Percentiles rank a stretch among this genome's conserved stretches.
Evolutionary conservation across 176 grass and related monocot genomes (phyloP).

Genomic region (Juncus inflexus): DNA sequence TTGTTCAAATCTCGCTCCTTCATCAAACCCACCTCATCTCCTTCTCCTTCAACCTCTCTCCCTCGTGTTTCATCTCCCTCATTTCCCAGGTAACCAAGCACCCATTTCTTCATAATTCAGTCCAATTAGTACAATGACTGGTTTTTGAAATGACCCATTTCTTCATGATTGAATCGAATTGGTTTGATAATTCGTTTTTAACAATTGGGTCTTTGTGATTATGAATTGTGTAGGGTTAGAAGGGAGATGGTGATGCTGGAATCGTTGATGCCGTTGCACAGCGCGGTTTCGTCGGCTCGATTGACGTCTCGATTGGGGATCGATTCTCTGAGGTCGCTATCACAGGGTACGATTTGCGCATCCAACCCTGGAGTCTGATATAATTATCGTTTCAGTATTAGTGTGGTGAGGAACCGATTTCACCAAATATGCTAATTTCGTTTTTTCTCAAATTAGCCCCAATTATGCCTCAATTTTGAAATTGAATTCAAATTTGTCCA

Average conservation of each 20-base stretch:
- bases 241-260: slow-evolving; percentile 37
- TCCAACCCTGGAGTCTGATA: slow-evolving; percentile 98
- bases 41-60: slow-evolving; percentile 30
- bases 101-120: no score
- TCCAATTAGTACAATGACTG: no score
- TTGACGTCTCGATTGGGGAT: slow-evolving; percentile 80
- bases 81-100: slow-evolving; percentile 29
- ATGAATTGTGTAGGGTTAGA: slow-evolving; percentile 19
- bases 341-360: slow-evolving; percentile 95
- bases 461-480: no score
- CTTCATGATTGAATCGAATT: no score
- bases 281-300: slow-evolving; percentile 69
- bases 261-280: slow-evolving; percentile 79
- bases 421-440: slow-evolving; percentile 13
- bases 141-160: no score
- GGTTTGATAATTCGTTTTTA: no score
- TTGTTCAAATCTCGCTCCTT: slow-evolving; percentile 35
- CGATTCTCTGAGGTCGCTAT: slow-evolving; percentile 71
- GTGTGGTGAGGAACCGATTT: no score
- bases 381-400: slow-evolving; percentile 45
- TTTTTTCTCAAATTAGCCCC: neutral
- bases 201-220: no score
- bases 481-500: neutral
- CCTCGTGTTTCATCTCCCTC: slow-evolving; percentile 28
- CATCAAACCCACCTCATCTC: slow-evolving; percentile 15